Base-by-base conservation (phyloP, 306 rosid species). In the Gastrolobium villosum region DNA sequence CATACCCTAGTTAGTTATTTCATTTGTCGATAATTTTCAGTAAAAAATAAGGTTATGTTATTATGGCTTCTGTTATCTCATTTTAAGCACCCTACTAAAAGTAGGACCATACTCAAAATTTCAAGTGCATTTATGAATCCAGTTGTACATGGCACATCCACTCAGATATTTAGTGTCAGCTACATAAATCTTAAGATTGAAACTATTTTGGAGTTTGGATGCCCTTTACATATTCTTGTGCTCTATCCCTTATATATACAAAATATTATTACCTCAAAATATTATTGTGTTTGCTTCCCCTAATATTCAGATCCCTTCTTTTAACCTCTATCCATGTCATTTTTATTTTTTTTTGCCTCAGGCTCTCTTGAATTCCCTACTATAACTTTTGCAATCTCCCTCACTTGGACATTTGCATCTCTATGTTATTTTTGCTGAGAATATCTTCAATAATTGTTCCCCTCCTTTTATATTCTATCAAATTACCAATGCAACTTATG, bases 1-100 rank as follows among this genome's bases (percentile, higher is more conserved):
- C 34, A 34, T 56, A 46, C 53, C 57, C 46, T 40, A 20, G 6
- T 20, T 52, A 39, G 2, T 45, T 41, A 44, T 53, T 68, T 52
- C 46, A 26, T 65, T 26, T 54, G 44, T 60, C 45, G 43, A 32
- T 3, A 83, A 80, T 60, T 59, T 57, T 43, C 13, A 56, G 45
- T 40, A 2, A n/a, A n/a, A 10, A 35, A 39, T 6, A 53, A 9
- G 10, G 20, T 14, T 14, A 54, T 26, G 2, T 41, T 11, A n/a
- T 5, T 55, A 28, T 35, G 43, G 57, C 40, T 40, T 54, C 11
- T 3, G 60, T 35, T 11, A 2, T 15, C 15, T n/a, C n/a, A 64
- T 37, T 64, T 31, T 26, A 28, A 30, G 64, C 4, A 13, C 5
- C 26, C 26, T 20, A 20, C 26, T 20, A 40, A 43, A 14, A 1